Conservation (phyloP, 768 basidiomycete genomes). For the Mycena floridula region DNA sequence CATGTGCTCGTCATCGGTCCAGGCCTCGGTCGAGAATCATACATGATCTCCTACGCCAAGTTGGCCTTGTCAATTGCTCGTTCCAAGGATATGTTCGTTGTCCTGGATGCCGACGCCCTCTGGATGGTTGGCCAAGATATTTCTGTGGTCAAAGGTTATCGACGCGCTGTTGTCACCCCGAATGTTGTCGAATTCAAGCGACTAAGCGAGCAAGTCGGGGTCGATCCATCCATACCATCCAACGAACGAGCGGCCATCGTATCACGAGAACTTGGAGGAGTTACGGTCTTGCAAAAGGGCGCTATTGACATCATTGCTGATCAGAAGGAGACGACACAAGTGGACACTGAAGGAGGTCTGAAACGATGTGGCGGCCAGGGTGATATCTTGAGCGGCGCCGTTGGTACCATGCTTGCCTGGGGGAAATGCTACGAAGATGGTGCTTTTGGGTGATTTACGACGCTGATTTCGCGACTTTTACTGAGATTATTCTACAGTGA, state of each 20-base stretch:
- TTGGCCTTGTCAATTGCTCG: slow-evolving; percentile 71
- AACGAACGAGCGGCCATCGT: slow-evolving; percentile 62
- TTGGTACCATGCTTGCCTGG: slow-evolving; percentile 92
- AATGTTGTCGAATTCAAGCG: slow-evolving; percentile 92
- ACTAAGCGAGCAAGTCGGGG: slow-evolving; percentile 66
- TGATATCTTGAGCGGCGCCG: slow-evolving; percentile 83
- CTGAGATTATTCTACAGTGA: slow-evolving; percentile 32
- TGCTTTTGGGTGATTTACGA: slow-evolving; percentile 58
- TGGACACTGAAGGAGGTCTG: slow-evolving; percentile 71
- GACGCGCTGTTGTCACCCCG: slow-evolving; percentile 85
- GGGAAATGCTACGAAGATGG: slow-evolving; percentile 89
- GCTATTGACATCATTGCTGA: slow-evolving; percentile 74
- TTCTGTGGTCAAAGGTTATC: slow-evolving; percentile 74
- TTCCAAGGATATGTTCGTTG: slow-evolving; percentile 76
- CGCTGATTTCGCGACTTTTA: not conserved
- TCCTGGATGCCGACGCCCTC: slow-evolving; percentile 92
- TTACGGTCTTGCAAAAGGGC: slow-evolving; percentile 90
- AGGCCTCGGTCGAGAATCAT: slow-evolving; percentile 83
- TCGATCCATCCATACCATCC: slow-evolving; percentile 46
- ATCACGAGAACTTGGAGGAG: slow-evolving; percentile 74
- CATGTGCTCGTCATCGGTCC: slow-evolving; percentile 94
- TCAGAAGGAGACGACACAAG: slow-evolving; percentile 63
- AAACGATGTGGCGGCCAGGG: slow-evolving; percentile 97
- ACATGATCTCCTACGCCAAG: slow-evolving; percentile 84
- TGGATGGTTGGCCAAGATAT: slow-evolving; percentile 76